Evolutionary conservation across 257 asterid species (phyloP).

Genomic region (Plantago elongata): DNA sequence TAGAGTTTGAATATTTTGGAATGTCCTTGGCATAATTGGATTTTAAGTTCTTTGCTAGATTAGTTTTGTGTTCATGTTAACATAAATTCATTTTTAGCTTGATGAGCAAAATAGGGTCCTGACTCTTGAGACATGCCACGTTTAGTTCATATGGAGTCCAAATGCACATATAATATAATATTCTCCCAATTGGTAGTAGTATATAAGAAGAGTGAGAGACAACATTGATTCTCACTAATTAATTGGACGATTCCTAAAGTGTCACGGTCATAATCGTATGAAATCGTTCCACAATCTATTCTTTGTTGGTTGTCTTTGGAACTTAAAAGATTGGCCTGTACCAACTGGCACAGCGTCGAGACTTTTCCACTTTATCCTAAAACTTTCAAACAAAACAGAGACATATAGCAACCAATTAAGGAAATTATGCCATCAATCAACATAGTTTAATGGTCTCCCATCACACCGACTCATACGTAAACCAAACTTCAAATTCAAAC

Average conservation of each 20-base stretch:
- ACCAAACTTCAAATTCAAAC: background rate
- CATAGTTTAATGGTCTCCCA: slow-evolving; percentile 19
- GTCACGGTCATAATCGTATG: background rate
- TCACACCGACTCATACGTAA: slow-evolving; percentile 14
- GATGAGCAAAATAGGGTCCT: too few species aligned
- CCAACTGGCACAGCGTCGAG: slow-evolving; percentile 24
- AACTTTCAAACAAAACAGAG: background rate
- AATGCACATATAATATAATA: too few species aligned
- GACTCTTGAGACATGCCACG: too few species aligned
- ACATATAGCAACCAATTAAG: background rate
- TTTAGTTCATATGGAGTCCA: too few species aligned
- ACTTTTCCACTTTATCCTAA: slow-evolving; percentile 4
- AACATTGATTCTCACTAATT: background rate
- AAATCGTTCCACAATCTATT: too few species aligned
- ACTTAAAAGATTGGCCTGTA: background rate
- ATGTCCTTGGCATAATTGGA: too few species aligned
- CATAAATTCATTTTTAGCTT: too few species aligned
- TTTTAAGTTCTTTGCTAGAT: too few species aligned
- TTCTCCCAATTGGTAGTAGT: too few species aligned
- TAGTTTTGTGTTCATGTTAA: too few species aligned
- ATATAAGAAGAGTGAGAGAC: background rate
- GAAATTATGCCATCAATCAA: slow-evolving; percentile 15
- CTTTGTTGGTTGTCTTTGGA: background rate
- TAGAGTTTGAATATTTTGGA: too few species aligned
- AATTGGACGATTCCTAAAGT: background rate